phyloP scores from a whole-genome alignment of 148 eudicot species.

The Nyssa sinensis region DNA sequence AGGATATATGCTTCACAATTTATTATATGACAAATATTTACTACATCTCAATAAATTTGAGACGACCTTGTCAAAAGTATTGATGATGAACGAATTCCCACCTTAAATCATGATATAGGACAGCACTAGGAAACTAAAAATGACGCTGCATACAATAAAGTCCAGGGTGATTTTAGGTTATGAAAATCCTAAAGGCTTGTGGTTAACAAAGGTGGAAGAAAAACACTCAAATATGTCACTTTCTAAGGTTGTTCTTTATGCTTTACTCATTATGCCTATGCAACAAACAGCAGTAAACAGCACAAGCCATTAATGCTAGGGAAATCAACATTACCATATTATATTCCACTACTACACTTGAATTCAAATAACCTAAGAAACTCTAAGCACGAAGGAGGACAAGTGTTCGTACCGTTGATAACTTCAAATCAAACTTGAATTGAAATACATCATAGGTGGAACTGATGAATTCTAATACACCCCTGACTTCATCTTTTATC shows the following conservation, averaged over 20 bases:
- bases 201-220: too few species aligned
- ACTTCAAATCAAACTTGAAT: conserved; percentile 87
- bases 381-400: not conserved
- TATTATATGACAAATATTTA: too few species aligned
- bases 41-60: too few species aligned
- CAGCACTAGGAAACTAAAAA: too few species aligned
- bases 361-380: not conserved
- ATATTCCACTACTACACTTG: not conserved
- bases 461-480: conserved; percentile 67
- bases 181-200: too few species aligned
- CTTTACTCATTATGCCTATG: not conserved
- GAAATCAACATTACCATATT: not conserved
- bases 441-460: conserved; percentile 72
- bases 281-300: not conserved
- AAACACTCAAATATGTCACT: too few species aligned
- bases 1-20: too few species aligned
- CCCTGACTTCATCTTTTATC: conserved; percentile 95
- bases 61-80: too few species aligned
- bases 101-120: too few species aligned
- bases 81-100: too few species aligned
- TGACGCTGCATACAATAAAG: too few species aligned
- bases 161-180: too few species aligned
- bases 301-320: not conserved
- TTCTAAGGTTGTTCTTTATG: not conserved
- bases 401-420: conserved; percentile 69